Percentiles rank a stretch among this genome's conserved stretches.
Conservation (phyloP, 257 asterid genomes). For the Gardenia jasminoides region DNA sequence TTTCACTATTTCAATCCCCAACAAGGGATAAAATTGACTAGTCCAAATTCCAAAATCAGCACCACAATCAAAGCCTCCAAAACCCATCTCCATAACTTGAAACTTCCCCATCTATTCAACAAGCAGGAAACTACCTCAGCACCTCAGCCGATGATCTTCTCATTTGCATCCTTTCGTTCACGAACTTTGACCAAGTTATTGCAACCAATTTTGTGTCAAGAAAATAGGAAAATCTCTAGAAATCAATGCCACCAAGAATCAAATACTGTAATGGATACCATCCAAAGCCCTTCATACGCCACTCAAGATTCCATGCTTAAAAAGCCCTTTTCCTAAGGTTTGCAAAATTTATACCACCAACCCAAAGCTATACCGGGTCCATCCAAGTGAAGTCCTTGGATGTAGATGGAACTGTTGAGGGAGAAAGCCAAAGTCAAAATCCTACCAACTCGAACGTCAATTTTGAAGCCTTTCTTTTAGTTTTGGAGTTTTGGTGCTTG, state of each 20-base stretch:
- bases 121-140: too few relatives aligned
- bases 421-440: constrained; percentile 9
- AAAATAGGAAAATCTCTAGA: too few relatives aligned
- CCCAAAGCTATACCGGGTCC: constrained; percentile 17
- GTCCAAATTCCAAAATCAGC: constrained; percentile 21
- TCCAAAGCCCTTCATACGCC: constrained; percentile 30
- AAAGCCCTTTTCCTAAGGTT: constrained; percentile 29
- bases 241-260: too few relatives aligned
- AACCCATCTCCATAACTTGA: constrained; percentile 16
- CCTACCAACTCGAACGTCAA: constrained; percentile 19
- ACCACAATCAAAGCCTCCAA: constrained; percentile 16
- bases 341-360: constrained; percentile 9
- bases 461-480: constrained; percentile 61
- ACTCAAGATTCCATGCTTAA: constrained; percentile 17
- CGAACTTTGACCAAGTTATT: too few relatives aligned
- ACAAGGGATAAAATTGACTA: constrained; percentile 3
- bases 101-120: constrained; percentile 3
- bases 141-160: too few relatives aligned
- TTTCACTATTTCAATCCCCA: not conserved
- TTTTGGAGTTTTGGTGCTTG: constrained; percentile 63
- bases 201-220: too few relatives aligned
- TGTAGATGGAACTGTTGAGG: constrained; percentile 20
- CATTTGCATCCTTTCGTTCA: too few relatives aligned
- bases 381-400: constrained; percentile 29
- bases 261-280: too few relatives aligned